A percentile compares a stretch with the other conserved stretches of the same genome.
Evolutionary conservation across 495 filamentous ascomycete genomes (phyloP).

Genomic region (Hypoxylon perforatum): DNA sequence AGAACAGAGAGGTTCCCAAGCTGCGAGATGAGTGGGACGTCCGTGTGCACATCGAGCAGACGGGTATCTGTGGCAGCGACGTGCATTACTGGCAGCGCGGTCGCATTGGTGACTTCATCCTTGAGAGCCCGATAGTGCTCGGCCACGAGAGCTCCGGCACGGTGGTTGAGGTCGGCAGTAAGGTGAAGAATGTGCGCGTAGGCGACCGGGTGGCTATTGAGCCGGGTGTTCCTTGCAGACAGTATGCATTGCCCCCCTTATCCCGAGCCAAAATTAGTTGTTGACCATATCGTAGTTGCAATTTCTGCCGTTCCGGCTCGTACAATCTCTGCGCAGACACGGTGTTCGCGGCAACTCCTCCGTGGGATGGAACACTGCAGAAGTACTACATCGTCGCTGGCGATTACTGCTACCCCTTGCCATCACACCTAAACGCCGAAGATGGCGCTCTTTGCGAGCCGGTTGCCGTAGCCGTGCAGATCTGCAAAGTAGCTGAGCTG

Average conservation of each 20-base stretch:
- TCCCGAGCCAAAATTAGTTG: too few relatives aligned
- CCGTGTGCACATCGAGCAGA: conserved; percentile 47
- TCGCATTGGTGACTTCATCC: conserved; percentile 49
- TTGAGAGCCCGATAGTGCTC: conserved; percentile 60
- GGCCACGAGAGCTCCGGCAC: conserved; percentile 82
- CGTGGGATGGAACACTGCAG: background rate
- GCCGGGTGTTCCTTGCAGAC: conserved; percentile 63
- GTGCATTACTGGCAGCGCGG: conserved; percentile 50
- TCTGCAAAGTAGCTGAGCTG: conserved; percentile 59
- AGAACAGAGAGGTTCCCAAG: conserved; percentile 49
- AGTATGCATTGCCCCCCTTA: conserved; percentile 14
- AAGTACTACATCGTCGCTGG: background rate
- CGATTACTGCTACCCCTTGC: conserved; percentile 48
- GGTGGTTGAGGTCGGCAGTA: conserved; percentile 72
- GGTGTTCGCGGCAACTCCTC: background rate
- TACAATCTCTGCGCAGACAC: background rate
- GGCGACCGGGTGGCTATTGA: conserved; percentile 72
- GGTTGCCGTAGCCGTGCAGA: conserved; percentile 66
- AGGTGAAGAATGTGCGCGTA: conserved; percentile 69
- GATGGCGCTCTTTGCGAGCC: conserved; percentile 67
- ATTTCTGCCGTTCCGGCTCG: background rate
- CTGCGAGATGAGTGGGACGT: conserved; percentile 46
- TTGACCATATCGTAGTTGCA: background rate
- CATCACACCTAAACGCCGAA: conserved; percentile 55
- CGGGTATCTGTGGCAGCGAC: conserved; percentile 51